These are phyloP conservation scores for Leishmania turanica DNA, from an alignment of 208 protist species.

Conservation along the genomic window DNA sequence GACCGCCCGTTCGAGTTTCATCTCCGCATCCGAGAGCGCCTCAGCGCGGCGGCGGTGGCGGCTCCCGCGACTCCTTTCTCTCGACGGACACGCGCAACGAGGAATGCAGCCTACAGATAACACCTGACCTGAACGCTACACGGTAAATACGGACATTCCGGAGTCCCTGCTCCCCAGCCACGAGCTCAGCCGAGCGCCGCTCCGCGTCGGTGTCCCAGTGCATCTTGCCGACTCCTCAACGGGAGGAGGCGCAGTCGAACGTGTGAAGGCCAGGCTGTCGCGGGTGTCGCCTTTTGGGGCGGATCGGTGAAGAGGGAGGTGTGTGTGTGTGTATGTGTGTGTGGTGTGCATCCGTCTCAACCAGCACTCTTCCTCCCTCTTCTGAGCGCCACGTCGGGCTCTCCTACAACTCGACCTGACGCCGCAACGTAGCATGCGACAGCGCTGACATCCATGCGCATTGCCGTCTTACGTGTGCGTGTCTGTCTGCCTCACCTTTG, in stretches of 20 bases:
- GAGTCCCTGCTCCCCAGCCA: neutral
- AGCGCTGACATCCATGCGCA: neutral
- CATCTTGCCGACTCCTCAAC: neutral
- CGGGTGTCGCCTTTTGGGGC: neutral
- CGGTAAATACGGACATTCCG: neutral
- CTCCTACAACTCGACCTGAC: neutral
- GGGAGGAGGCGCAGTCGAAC: neutral
- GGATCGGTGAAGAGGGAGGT: no score
- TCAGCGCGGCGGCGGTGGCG: neutral
- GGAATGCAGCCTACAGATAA: neutral
- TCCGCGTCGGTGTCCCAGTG: neutral
- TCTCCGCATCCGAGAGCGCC: slow-evolving; percentile 11
- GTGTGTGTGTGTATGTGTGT: neutral
- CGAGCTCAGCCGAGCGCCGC: neutral
- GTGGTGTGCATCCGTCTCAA: neutral
- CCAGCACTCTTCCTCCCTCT: neutral
- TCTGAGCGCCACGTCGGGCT: neutral
- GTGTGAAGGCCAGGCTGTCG: neutral
- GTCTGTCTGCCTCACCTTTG: neutral
- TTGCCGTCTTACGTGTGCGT: neutral
- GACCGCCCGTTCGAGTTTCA: slow-evolving; percentile 1
- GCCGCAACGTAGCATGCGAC: neutral
- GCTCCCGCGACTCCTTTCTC: neutral
- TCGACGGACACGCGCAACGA: neutral
- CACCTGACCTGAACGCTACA: neutral